phyloP scores from a whole-genome alignment of 257 asterid species.

The Nicotiana obtusifolia region DNA sequence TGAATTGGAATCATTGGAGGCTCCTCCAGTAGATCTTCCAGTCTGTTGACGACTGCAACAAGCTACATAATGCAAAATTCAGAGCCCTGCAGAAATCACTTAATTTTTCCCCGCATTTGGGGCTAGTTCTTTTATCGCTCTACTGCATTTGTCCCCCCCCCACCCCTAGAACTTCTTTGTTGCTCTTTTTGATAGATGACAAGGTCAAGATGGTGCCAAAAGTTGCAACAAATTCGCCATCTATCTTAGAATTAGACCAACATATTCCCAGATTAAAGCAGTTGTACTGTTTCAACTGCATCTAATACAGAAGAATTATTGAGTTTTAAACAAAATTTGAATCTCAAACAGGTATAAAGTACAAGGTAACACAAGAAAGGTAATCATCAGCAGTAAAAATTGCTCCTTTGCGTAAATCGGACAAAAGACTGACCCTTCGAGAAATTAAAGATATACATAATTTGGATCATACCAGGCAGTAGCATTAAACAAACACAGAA shows the following conservation, averaged over 20 bases:
- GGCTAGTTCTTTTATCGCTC: constrained; percentile 12
- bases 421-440: too few relatives aligned
- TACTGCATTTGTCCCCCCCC: not conserved
- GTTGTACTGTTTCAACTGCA: constrained; percentile 16
- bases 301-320: constrained; percentile 9
- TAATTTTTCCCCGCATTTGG: constrained; percentile 23
- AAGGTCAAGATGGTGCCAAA: constrained; percentile 15
- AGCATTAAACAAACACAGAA: too few relatives aligned
- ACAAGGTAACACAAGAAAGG: too few relatives aligned
- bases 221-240: constrained; percentile 18
- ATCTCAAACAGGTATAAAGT: not conserved
- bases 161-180: not conserved
- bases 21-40: constrained; percentile 72
- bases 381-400: too few relatives aligned
- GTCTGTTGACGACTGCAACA: constrained; percentile 26
- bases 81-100: constrained; percentile 6
- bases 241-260: not conserved
- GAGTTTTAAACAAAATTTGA: not conserved
- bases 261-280: constrained; percentile 13
- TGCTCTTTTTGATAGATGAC: constrained; percentile 2
- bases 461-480: too few relatives aligned
- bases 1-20: constrained; percentile 40
- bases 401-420: too few relatives aligned
- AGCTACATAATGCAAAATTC: not conserved
- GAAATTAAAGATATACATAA: too few relatives aligned